Base-by-base conservation (phyloP, 2,329 filamentous ascomycete species). In the Aspergillus brunneoviolaceus region DNA sequence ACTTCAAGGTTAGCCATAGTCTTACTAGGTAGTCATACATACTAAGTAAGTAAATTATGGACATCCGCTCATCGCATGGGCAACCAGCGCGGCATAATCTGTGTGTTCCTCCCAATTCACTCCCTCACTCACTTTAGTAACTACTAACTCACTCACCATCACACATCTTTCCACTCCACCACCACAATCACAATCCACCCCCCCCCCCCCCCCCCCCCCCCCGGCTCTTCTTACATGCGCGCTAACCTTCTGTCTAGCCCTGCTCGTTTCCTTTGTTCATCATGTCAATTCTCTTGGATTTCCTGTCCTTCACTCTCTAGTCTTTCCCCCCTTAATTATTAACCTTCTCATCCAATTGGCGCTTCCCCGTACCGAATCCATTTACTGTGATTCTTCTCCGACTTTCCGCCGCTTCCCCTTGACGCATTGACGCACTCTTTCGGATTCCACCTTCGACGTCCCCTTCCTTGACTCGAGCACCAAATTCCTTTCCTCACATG, bases 371-470 rank as follows among this genome's bases (percentile, higher is more conserved):
- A 45, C 52, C 48, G 51, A 54, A 49, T 62, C 45, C 55, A 47
- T 45, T 57, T 56, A 47, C 39, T 23, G 19, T 47, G 25, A 42
- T 29, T 49, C 53, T 55, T 51, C 55, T 60, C 63, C 60, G 58
- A 58, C 49, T 49, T 59, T 58, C 59, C 60, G 54, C 48, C 45
- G 25, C 16, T 64, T 58, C 59, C 59, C 63, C 55, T 63, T 58
- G 55, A 61, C 61, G 33, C 57, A 50, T 57, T 60, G 59, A 52
- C 51, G 35, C 57, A n/a, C 48, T 45, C 39, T 45, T 45, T 45
- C n/a, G 39, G 19, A 50, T 57, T 51, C 27, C 35, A 54, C 42
- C 45, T 29, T 16, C 16, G 27, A 60, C 60, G 61, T 63, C 58
- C 19, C 27, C 54, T n/a, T 29, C 11, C 45, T 52, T 21, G 27